Percentiles rank a stretch among this genome's conserved stretches.
These are phyloP conservation scores for Sarocladium oryzae DNA, from an alignment of 2,329 filamentous ascomycete species.

Conservation along the genomic window DNA sequence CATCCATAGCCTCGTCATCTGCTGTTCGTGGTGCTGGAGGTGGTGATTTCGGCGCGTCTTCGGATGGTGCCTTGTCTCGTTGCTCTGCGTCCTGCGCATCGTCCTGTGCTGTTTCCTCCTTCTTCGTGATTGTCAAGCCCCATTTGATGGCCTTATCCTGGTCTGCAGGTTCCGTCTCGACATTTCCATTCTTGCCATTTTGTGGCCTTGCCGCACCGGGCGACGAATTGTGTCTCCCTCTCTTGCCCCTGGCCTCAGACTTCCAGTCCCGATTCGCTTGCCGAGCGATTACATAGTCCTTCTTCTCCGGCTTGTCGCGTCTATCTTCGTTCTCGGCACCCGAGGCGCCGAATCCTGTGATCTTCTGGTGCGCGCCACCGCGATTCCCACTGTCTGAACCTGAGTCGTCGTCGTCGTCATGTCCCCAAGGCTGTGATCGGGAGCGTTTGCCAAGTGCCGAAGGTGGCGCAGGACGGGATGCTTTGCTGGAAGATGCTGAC, in stretches of 20 bases:
- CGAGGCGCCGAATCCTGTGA: constrained; percentile 44
- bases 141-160: constrained; percentile 49
- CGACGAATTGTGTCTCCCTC: constrained; percentile 43
- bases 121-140: constrained; percentile 42
- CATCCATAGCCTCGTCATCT: constrained; percentile 56
- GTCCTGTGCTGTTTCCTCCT: constrained; percentile 39
- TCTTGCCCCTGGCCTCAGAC: constrained; percentile 41
- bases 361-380: constrained; percentile 34
- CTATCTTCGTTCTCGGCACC: constrained; percentile 24
- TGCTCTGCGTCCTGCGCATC: constrained; percentile 11
- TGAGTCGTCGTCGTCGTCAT: constrained; percentile 36
- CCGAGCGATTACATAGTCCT: constrained; percentile 49
- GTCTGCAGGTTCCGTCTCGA: constrained; percentile 33
- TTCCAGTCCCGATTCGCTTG: constrained; percentile 59
- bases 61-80: constrained; percentile 7
- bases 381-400: constrained; percentile 30
- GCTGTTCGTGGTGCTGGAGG: constrained; percentile 16
- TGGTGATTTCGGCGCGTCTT: constrained; percentile 7
- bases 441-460: constrained; percentile 43
- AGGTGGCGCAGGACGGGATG: constrained; percentile 29
- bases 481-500: constrained; percentile 15
- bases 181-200: constrained; percentile 18
- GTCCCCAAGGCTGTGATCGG: constrained; percentile 33
- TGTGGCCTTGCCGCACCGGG: constrained; percentile 47
- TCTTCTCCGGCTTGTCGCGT: constrained; percentile 20